A percentile compares a stretch with the other conserved stretches of the same genome.
Evolutionary conservation across 2,329 filamentous ascomycete species (phyloP).

Genomic region (Mariannaea elegans): DNA sequence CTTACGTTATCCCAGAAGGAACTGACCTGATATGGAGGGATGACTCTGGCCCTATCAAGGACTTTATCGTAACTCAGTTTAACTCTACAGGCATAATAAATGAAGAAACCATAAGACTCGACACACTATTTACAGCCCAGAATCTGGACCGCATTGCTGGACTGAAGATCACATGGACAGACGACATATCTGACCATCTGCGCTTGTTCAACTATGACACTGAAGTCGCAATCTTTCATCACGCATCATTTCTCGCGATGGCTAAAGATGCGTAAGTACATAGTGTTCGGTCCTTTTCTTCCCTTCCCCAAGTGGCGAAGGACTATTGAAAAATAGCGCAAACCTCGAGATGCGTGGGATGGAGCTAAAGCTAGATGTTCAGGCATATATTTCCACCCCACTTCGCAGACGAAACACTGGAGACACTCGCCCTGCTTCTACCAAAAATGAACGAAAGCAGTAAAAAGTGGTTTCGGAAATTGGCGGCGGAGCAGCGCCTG

Average conservation of each 20-base stretch:
- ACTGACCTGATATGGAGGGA: too few species aligned
- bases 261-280: background rate
- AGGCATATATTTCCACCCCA: background rate
- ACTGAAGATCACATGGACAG: slow-evolving; percentile 5
- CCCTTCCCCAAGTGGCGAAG: background rate
- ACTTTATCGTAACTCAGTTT: too few species aligned
- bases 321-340: background rate
- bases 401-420: background rate
- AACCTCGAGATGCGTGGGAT: background rate
- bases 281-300: background rate
- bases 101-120: background rate
- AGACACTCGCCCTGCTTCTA: slow-evolving; percentile 1
- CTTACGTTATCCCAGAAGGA: too few species aligned
- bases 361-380: background rate
- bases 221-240: background rate
- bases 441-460: background rate
- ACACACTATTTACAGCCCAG: slow-evolving; percentile 2
- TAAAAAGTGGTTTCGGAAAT: background rate
- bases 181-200: background rate
- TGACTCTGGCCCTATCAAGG: too few species aligned
- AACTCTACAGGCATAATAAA: too few species aligned
- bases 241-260: slow-evolving; percentile 1
- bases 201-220: slow-evolving; percentile 1
- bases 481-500: background rate
- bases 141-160: slow-evolving; percentile 5